phyloP scores from a whole-genome alignment of 176 grass and related monocot species.

The Phragmites australis region DNA sequence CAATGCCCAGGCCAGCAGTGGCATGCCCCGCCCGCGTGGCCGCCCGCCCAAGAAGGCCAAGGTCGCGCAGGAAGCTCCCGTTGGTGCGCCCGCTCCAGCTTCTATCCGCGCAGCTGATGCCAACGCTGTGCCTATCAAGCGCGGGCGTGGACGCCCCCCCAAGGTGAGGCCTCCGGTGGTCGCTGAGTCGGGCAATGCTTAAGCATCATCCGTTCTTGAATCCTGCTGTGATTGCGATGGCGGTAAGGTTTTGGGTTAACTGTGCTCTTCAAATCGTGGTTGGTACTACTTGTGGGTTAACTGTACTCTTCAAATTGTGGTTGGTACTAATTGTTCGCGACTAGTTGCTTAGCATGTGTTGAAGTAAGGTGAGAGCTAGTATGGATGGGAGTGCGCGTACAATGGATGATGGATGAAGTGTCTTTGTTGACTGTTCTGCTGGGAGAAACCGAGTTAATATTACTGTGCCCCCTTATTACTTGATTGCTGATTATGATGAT shows the following conservation, averaged over 20 bases:
- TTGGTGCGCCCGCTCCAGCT: neutral
- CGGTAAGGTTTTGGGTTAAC: conserved; percentile 25
- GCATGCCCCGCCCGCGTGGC: conserved; percentile 55
- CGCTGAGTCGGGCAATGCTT: neutral
- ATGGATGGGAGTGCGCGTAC: conserved; percentile 27
- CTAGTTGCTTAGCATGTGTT: conserved; percentile 37
- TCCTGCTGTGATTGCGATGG: neutral
- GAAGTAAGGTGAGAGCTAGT: conserved; percentile 36
- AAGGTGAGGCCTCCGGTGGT: conserved; percentile 45
- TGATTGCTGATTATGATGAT: neutral
- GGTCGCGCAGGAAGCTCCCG: neutral
- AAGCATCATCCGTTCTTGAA: neutral
- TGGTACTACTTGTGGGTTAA: conserved; percentile 27
- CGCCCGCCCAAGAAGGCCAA: conserved; percentile 63
- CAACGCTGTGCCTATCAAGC: conserved; percentile 40
- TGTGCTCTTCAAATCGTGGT: conserved; percentile 20
- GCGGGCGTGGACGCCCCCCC: conserved; percentile 69
- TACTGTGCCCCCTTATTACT: conserved; percentile 11
- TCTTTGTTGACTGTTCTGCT: conserved; percentile 39
- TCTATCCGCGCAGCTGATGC: neutral
- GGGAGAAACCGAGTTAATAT: conserved; percentile 23
- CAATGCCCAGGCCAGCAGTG: conserved; percentile 16
- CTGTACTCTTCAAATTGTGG: neutral
- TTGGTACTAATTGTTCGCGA: neutral
- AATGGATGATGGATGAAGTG: conserved; percentile 14